Conservation (phyloP, 2,329 filamentous ascomycete genomes). For the Claviceps citrina region DNA sequence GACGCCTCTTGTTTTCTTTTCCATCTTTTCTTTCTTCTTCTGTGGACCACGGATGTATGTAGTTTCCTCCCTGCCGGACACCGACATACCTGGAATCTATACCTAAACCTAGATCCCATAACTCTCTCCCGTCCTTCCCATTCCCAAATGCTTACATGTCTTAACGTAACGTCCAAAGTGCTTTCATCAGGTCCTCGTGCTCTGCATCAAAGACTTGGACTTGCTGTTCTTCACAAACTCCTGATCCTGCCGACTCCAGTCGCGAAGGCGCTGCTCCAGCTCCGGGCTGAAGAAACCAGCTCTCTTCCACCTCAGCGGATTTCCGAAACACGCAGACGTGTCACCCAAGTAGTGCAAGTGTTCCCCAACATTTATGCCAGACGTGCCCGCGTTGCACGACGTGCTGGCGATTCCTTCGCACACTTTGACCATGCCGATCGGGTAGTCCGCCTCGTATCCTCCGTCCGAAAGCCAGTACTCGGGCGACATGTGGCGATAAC, state of each 20-base stretch:
- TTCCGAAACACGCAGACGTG: constrained; percentile 25
- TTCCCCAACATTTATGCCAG: constrained; percentile 27
- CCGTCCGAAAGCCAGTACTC: constrained; percentile 48
- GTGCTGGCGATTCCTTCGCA: constrained; percentile 34
- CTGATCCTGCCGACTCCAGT: constrained; percentile 2
- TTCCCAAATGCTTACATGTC: no score
- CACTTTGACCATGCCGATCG: constrained; percentile 24
- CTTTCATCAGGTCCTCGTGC: no score
- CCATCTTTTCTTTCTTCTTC: neutral
- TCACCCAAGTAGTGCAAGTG: constrained; percentile 35
- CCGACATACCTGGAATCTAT: no score
- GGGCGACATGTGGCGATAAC: constrained; percentile 51
- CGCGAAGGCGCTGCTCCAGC: constrained; percentile 22
- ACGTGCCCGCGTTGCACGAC: constrained; percentile 35
- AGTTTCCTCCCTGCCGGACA: no score
- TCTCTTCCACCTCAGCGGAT: constrained; percentile 14
- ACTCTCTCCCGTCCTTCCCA: no score
- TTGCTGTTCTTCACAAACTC: neutral
- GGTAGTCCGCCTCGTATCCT: constrained; percentile 20
- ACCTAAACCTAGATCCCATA: no score
- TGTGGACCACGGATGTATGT: no score
- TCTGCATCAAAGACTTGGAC: neutral
- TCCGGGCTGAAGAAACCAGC: constrained; percentile 19
- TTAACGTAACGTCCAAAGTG: no score
- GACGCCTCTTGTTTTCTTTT: neutral